Evolutionary conservation across 2,329 filamentous ascomycete species (phyloP).

Genomic region (Talaromyces albobiverticillius): DNA sequence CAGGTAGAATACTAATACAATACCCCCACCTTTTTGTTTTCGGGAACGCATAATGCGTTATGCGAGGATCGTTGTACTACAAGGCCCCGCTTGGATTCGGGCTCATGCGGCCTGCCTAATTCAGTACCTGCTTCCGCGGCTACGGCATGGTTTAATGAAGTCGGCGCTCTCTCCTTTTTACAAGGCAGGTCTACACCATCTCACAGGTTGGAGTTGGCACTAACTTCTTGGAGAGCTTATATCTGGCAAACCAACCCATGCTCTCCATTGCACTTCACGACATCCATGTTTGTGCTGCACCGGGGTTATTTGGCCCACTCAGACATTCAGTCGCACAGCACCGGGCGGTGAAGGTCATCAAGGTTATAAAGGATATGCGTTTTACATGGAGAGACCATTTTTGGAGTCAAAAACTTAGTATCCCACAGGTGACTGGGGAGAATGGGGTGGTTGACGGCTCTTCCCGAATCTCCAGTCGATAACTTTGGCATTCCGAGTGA

Average conservation of each 20-base stretch:
- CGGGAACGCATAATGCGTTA: background rate
- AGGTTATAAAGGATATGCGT: background rate
- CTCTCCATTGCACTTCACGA: background rate
- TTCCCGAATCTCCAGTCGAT: background rate
- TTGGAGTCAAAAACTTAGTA: background rate
- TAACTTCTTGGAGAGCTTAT: background rate
- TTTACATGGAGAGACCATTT: background rate
- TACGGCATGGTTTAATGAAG: background rate
- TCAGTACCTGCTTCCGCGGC: background rate
- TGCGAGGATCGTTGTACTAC: background rate
- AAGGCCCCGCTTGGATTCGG: constrained; percentile 8
- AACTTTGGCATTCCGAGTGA: background rate
- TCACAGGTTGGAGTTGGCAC: background rate
- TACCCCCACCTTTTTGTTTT: background rate
- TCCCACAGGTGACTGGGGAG: background rate
- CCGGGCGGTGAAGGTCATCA: background rate
- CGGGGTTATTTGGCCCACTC: background rate
- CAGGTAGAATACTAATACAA: too few relatives aligned
- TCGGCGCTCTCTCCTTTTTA: background rate
- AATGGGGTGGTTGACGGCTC: background rate
- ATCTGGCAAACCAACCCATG: background rate
- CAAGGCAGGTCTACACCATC: background rate
- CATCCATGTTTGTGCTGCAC: background rate
- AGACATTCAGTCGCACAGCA: background rate
- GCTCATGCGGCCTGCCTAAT: constrained; percentile 10